Conservation (phyloP, 768 basidiomycete species). For the Trametes sanguinea region DNA sequence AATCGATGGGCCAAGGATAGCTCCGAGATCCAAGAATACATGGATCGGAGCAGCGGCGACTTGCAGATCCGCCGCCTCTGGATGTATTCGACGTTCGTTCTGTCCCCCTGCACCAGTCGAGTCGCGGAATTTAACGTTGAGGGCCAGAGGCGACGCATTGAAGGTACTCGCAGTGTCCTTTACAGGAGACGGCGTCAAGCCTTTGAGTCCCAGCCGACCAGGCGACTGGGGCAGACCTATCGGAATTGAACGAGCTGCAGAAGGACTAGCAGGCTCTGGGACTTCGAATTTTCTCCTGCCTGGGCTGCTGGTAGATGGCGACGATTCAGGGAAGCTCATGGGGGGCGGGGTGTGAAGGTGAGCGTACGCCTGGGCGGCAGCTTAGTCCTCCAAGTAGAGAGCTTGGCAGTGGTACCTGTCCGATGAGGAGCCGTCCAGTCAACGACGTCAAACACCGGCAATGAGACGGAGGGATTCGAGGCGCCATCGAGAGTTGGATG, state of each 20-base stretch:
- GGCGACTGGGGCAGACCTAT: constrained; percentile 19
- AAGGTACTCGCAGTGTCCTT: background rate
- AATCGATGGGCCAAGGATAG: constrained; percentile 39
- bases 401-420: constrained; percentile 46
- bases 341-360: constrained; percentile 20
- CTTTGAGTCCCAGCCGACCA: constrained; percentile 13
- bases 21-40: constrained; percentile 69
- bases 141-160: constrained; percentile 10
- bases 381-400: constrained; percentile 65
- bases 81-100: background rate
- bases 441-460: constrained; percentile 59
- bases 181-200: constrained; percentile 8
- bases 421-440: constrained; percentile 61
- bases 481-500: constrained; percentile 37
- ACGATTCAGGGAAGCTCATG: background rate
- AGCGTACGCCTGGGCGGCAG: constrained; percentile 30
- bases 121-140: constrained; percentile 11
- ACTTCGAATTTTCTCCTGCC: background rate
- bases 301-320: constrained; percentile 2
- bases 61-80: constrained; percentile 35
- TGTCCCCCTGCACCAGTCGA: background rate
- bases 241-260: constrained; percentile 4
- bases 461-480: constrained; percentile 11
- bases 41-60: constrained; percentile 66
- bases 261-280: constrained; percentile 1